Evolutionary conservation across 1,284 basidiomycete genomes (phyloP).

Genomic region (Leucocoprinus gongylophorus): DNA sequence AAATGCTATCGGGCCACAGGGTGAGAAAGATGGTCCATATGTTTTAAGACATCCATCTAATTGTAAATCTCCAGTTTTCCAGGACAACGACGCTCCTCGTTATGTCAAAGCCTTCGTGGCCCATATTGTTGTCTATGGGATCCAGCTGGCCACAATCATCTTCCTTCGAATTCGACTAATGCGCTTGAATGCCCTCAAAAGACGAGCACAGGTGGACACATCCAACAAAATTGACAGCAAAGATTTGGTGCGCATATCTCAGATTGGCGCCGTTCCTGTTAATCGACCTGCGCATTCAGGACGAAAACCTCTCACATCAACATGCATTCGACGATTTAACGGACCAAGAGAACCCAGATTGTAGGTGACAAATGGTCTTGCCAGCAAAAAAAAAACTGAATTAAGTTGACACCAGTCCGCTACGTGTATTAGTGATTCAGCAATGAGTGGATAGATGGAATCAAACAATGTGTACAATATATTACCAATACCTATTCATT

Average conservation of each 20-base stretch:
- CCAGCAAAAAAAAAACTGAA: conserved; percentile 3
- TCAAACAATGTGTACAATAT: neutral
- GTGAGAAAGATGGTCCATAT: conserved; percentile 33
- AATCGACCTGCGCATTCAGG: conserved; percentile 17
- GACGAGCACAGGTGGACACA: conserved; percentile 29
- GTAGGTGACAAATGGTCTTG: conserved; percentile 24
- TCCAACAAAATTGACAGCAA: conserved; percentile 25
- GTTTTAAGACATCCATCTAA: too few species aligned
- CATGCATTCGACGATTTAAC: conserved; percentile 46
- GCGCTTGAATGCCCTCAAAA: conserved; percentile 40
- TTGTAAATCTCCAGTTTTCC: conserved; percentile 31
- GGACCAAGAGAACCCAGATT: conserved; percentile 43
- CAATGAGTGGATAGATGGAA: neutral
- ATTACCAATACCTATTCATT: conserved; percentile 2
- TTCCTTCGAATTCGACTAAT: conserved; percentile 39
- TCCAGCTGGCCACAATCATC: conserved; percentile 39
- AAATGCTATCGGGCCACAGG: conserved; percentile 44
- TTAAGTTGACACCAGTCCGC: conserved; percentile 28
- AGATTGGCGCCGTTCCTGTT: neutral
- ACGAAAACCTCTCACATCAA: conserved; percentile 33
- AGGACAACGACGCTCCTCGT: conserved; percentile 38
- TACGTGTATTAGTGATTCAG: conserved; percentile 31
- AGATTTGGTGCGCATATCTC: conserved; percentile 18
- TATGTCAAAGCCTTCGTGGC: conserved; percentile 44
- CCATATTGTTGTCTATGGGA: conserved; percentile 43